These are phyloP conservation scores for Geotrichum macrosporum DNA, from an alignment of 1,139 yeast species.

Conservation along the genomic window DNA sequence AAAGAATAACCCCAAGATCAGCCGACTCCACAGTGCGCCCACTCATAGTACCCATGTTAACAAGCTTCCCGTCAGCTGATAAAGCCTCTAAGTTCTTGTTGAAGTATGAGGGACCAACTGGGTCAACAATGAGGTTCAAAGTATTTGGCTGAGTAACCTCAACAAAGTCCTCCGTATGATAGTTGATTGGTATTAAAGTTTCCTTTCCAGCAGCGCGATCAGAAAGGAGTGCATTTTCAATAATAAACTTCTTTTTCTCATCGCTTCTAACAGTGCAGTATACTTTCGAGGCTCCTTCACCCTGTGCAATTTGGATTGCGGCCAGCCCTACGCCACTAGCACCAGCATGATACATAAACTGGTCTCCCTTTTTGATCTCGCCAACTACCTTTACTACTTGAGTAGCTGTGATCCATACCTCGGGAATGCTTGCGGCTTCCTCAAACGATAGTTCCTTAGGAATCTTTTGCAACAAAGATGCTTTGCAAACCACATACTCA, in stretches of 20 bases:
- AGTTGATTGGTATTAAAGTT: conserved; percentile 34
- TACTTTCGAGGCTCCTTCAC: conserved; percentile 36
- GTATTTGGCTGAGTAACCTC: conserved; percentile 28
- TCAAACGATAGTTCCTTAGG: conserved; percentile 30
- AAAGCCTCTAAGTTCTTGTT: conserved; percentile 28
- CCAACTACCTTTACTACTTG: conserved; percentile 36
- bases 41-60: conserved; percentile 32
- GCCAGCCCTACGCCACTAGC: conserved; percentile 39
- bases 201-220: conserved; percentile 23
- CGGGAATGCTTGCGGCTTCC: conserved; percentile 38
- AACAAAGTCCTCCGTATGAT: conserved; percentile 30
- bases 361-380: conserved; percentile 30
- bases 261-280: conserved; percentile 37
- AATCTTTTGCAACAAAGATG: conserved; percentile 29
- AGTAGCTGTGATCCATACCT: conserved; percentile 40
- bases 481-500: conserved; percentile 35
- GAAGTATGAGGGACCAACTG: conserved; percentile 36
- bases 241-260: conserved; percentile 29
- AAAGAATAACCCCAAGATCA: conserved; percentile 28
- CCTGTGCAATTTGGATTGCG: conserved; percentile 38
- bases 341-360: conserved; percentile 38
- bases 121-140: conserved; percentile 38
- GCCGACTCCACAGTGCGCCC: conserved; percentile 29
- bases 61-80: conserved; percentile 34
- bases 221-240: conserved; percentile 22